Base-by-base conservation (phyloP, 2,329 filamentous ascomycete species). In the Cercospora sojina region DNA sequence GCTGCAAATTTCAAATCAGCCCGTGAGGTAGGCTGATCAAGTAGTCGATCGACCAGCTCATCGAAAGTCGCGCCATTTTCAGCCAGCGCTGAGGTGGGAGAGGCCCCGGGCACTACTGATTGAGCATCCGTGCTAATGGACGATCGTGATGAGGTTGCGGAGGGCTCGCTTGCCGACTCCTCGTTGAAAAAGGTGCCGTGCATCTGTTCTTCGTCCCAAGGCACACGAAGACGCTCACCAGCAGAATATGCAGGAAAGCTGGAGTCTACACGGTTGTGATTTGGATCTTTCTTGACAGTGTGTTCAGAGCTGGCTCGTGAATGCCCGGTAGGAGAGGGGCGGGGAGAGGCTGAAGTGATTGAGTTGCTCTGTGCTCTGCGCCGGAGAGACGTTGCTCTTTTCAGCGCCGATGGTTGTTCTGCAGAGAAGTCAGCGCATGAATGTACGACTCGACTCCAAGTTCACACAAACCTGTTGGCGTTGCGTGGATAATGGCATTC, bases 1-100 rank as follows among this genome's bases (percentile, higher is more conserved):
- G 93, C 88, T 1, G 87, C 86, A 75, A 97, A 99, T 78, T 97
- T 97, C 65, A 87, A 85, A 76, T 98, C 95, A n/a, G 89, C 86
- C 75, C 92, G 93, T 29, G 91, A 93, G 81, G 94, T 89, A 38
- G 91, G 91, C 68, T 91, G 86, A 0, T 89, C 86, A 25, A 98
- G 84, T 47, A 99, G 84, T n/a, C 93, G 90, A 78, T 97, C 92
- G 20, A 98, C 92, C 4, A 84, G 77, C 66, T 83, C 80, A 59
- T 84, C 81, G 62, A 84, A 84, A 0, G 80, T 82, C 66, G 86
- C 84, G 20, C 86, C 83, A 64, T 80, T 84, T 62, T 92, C 89
- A 43, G 80, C 78, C 1, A 80, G 76, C 20, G 75, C 69, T 47
- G 70, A 67, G 7, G 69, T 56, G 12, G 70, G 53, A 13, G 67